A percentile compares a stretch with the other conserved stretches of the same genome.
phyloP scores from a whole-genome alignment of 108 stramenopile species.

The Nitzschia inconspicua region DNA sequence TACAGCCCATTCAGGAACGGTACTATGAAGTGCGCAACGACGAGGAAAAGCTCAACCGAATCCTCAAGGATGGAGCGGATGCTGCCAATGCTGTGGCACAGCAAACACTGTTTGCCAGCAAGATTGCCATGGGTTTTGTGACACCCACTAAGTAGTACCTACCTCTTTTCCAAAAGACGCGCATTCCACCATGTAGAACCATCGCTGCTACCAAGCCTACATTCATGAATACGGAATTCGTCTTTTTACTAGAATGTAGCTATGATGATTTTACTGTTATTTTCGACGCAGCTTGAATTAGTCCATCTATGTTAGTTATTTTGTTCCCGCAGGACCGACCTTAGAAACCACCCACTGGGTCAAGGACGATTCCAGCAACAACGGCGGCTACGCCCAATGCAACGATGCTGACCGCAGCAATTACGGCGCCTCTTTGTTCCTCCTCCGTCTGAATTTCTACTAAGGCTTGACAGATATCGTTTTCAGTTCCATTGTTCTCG shows the following conservation, averaged over 20 bases:
- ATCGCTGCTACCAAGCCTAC: background rate
- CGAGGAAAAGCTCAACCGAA: slow-evolving; percentile 68
- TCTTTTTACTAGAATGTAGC: background rate
- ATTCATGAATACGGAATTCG: background rate
- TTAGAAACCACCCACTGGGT: slow-evolving; percentile 56
- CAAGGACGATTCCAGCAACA: slow-evolving; percentile 70
- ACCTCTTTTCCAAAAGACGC: background rate
- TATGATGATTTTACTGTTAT: too few relatives aligned
- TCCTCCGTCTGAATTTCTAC: slow-evolving; percentile 86
- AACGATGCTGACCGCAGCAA: slow-evolving; percentile 76
- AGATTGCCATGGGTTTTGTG: slow-evolving; percentile 95
- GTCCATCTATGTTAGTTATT: background rate
- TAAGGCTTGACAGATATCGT: slow-evolving; percentile 82
- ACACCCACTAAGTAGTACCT: background rate
- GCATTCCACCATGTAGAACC: too few relatives aligned
- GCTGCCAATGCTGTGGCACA: slow-evolving; percentile 91
- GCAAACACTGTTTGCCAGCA: slow-evolving; percentile 76
- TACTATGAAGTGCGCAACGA: slow-evolving; percentile 91
- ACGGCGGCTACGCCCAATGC: slow-evolving; percentile 57
- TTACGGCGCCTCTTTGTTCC: slow-evolving; percentile 74
- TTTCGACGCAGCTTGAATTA: too few relatives aligned
- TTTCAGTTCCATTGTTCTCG: slow-evolving; percentile 58
- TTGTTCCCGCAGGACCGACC: background rate
- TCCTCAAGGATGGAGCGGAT: slow-evolving; percentile 91
- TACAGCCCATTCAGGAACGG: slow-evolving; percentile 91